Evolutionary conservation across 805 yeast genomes (phyloP), one percentile per base, ranked within the genome.

Genomic region (Zygotorulaspora florentina): DNA sequence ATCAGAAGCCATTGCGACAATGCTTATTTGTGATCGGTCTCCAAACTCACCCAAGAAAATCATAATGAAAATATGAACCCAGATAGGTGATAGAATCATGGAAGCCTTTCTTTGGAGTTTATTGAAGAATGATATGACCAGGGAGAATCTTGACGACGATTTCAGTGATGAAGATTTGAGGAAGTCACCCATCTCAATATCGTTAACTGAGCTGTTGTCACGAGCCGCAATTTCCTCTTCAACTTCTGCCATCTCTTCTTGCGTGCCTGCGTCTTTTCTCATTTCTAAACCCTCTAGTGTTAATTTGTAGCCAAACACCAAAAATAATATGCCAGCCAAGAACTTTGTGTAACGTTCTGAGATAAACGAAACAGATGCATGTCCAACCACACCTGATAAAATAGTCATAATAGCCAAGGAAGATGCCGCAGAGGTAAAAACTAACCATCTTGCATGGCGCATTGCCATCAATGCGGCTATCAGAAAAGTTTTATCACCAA

Each of bases 31-130:
- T 10, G 97, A 89, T 59, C 99, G 81, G 67, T 93, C 99, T 42
- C 99, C 99, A 95, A 98, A 89, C 70, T 93, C 99, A 50, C 97
- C 99, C 40, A 93, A 71, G 65, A 93, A 93, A 3, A 96, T 87
- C 98, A 93, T 91, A 43, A 81, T 80, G 62, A 93, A 93, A 3
- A 91, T 91, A 71, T 91, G 96, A 54, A 89, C 83, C 90, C 96
- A 93, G 8, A 82, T 70, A 3, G 99, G 98, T 2, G 96, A 85
- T 45, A 91, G 71, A 3, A 88, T 68, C 46, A 80, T 77, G 2
- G 80, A 66, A 2, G 83, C 79, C 34, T 80, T 79, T n/a, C 39
- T 37, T 16, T 51, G 12, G 34, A 46, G 40, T 1, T 35, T 40
- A 26, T 60, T 58, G 7, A 54, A 50, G 8, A 52, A 46, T 1